Base-by-base conservation (phyloP, 1,139 yeast genomes). In the Yamadazyma songkhlaensis region DNA sequence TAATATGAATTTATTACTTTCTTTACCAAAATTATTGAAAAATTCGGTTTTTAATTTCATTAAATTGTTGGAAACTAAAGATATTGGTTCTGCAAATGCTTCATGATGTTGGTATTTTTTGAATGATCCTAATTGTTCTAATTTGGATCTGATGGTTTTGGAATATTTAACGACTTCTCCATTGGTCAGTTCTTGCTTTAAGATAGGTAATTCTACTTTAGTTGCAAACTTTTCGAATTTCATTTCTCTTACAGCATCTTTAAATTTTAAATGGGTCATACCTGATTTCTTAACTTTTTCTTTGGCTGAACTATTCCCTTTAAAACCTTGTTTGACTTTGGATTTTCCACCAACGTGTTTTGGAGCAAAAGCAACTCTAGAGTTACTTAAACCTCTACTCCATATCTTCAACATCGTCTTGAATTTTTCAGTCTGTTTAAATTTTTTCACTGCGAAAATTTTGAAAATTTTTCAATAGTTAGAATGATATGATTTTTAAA, bases 41-140 rank as follows among this genome's bases (percentile, higher is more conserved):
- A 68, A 61, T 9, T 44, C 41, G n/a, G 49, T 41, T 17, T 55
- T 43, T 14, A 67, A 40, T n/a, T 43, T 41, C n/a, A 39, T 30
- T 28, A 69, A 61, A 45, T 68, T 67, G 17, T 56, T 46, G 26
- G 62, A 74, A 2, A 79, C 65, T 42, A 84, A 53, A 1, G 86
- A 66, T 3, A 79, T 57, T 12, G 89, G 90, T 25, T 65, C 63
- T 23, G 64, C 55, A 52, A 79, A 81, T 33, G 81, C 51, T 56
- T 84, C 92, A 47, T 78, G 77, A 53, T 72, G 79, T 58, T 84
- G 92, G 46, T 67, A 69, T 46, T 77, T 80, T 49, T 77, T 77
- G 57, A 84, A 83, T 0, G 80, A 62, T 12, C 84, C 84, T 36
- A 79, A 55, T 17, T 54, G 48, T 13, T 50, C 50, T 44, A 79